A percentile compares a stretch with the other conserved stretches of the same genome.
phyloP scores from a whole-genome alignment of 2,329 filamentous ascomycete genomes.

The Cordyceps fumosorosea region DNA sequence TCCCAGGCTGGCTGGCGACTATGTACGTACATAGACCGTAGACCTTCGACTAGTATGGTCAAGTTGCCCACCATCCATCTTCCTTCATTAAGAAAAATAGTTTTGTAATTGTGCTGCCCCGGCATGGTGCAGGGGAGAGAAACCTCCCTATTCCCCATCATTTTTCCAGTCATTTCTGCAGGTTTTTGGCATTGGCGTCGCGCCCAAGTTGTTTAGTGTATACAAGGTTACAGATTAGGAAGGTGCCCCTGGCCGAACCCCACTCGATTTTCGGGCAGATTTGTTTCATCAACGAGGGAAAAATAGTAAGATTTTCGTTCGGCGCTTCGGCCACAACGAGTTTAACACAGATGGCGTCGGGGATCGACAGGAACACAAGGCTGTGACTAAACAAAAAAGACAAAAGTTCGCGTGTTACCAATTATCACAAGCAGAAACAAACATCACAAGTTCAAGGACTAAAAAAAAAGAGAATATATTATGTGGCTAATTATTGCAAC shows the following conservation, averaged over 20 bases:
- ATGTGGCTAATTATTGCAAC: constrained; percentile 4
- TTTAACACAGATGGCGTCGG: not conserved
- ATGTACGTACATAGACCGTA: too few relatives aligned
- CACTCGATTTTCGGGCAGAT: not conserved
- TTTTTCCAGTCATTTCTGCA: too few relatives aligned
- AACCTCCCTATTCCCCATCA: too few relatives aligned
- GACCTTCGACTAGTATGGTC: too few relatives aligned
- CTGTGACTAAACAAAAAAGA: too few relatives aligned
- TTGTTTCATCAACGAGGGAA: not conserved
- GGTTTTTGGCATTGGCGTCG: not conserved
- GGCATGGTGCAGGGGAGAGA: too few relatives aligned
- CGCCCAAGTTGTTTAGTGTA: not conserved
- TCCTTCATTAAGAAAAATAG: too few relatives aligned
- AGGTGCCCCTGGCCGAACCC: not conserved
- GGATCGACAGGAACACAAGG: not conserved
- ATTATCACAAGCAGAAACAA: not conserved
- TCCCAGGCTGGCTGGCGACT: too few relatives aligned
- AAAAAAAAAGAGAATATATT: constrained; percentile 3
- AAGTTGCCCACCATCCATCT: too few relatives aligned
- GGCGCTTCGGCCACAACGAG: not conserved
- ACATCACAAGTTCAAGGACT: not conserved
- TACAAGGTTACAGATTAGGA: too few relatives aligned
- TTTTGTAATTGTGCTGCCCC: too few relatives aligned
- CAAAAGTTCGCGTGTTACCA: too few relatives aligned
- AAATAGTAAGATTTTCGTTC: not conserved